Percentiles rank a stretch among this genome's conserved stretches.
These are phyloP conservation scores for Phytopythium cucurbitacearum DNA, from an alignment of 352 stramenopile genomes.

Conservation along the genomic window DNA sequence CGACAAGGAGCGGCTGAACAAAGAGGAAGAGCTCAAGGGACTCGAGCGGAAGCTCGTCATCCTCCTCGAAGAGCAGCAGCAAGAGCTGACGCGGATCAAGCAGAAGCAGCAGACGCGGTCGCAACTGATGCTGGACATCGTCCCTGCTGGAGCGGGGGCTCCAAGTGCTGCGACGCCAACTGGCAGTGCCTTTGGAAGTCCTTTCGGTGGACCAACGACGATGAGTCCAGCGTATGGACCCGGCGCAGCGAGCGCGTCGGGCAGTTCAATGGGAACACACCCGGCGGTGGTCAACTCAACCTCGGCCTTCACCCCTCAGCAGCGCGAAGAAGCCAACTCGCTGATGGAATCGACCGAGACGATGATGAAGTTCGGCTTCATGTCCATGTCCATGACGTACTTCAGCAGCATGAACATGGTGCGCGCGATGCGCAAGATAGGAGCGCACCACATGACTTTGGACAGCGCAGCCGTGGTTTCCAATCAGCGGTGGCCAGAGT, in stretches of 20 bases:
- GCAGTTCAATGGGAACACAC: neutral
- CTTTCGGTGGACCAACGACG: constrained; percentile 12
- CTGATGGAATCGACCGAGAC: constrained; percentile 96
- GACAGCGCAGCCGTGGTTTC: constrained; percentile 63
- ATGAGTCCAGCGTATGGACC: constrained; percentile 11
- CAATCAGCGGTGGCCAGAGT: constrained; percentile 59
- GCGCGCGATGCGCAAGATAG: constrained; percentile 93
- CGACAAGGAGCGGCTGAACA: constrained; percentile 82
- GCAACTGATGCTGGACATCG: constrained; percentile 46
- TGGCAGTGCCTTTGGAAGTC: constrained; percentile 20
- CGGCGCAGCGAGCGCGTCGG: constrained; percentile 5
- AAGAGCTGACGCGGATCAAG: constrained; percentile 80
- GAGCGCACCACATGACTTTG: constrained; percentile 89
- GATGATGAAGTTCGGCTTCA: constrained; percentile 99
- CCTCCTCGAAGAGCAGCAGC: constrained; percentile 93
- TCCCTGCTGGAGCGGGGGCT: constrained; percentile 10
- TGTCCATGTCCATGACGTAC: constrained; percentile 97
- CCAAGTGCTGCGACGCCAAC: neutral
- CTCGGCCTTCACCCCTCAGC: constrained; percentile 58
- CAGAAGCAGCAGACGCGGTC: constrained; percentile 43
- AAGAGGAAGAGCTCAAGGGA: constrained; percentile 91
- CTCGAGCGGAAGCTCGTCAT: constrained; percentile 94
- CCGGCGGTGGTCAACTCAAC: constrained; percentile 1
- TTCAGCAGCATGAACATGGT: constrained; percentile 98
- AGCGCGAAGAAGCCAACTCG: constrained; percentile 86